These are phyloP conservation scores for Ogataea salicorniae DNA, from an alignment of 805 yeast species.

Conservation along the genomic window DNA sequence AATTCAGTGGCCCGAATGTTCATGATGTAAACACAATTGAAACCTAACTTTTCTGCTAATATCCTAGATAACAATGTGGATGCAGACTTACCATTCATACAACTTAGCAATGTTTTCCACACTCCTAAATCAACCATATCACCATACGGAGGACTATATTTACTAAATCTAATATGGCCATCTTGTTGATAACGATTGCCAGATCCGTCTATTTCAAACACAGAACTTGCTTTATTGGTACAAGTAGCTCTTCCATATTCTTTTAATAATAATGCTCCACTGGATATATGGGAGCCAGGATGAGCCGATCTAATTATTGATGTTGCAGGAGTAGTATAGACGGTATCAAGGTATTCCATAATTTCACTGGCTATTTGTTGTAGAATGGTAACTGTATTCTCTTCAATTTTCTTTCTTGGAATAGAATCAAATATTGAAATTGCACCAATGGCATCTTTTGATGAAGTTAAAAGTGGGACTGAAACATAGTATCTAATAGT, in stretches of 20 bases:
- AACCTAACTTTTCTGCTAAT: conserved; percentile 30
- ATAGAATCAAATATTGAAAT: conserved; percentile 52
- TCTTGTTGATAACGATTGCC: conserved; percentile 56
- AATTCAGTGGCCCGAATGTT: conserved; percentile 48
- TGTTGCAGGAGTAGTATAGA: conserved; percentile 19
- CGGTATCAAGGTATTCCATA: conserved; percentile 35
- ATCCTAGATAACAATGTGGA: conserved; percentile 35
- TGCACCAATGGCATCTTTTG: conserved; percentile 48
- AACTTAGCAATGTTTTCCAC: conserved; percentile 31
- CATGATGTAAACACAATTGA: conserved; percentile 44
- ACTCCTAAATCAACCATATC: conserved; percentile 30
- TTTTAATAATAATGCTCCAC: conserved; percentile 18
- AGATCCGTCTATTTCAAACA: conserved; percentile 61
- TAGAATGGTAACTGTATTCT: conserved; percentile 32
- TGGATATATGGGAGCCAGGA: background rate
- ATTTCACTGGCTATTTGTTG: conserved; percentile 37
- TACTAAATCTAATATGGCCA: conserved; percentile 39
- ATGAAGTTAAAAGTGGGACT: conserved; percentile 44
- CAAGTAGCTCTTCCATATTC: conserved; percentile 57
- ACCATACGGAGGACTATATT: conserved; percentile 24
- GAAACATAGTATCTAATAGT: conserved; percentile 59
- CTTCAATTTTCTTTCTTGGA: conserved; percentile 34
- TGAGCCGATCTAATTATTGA: background rate
- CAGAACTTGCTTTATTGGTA: conserved; percentile 30
- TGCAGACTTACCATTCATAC: conserved; percentile 41